Percentiles rank a stretch among this genome's conserved stretches.
Conservation (phyloP, 192 early-diverging fungal species). For the Coemansia sp. region DNA sequence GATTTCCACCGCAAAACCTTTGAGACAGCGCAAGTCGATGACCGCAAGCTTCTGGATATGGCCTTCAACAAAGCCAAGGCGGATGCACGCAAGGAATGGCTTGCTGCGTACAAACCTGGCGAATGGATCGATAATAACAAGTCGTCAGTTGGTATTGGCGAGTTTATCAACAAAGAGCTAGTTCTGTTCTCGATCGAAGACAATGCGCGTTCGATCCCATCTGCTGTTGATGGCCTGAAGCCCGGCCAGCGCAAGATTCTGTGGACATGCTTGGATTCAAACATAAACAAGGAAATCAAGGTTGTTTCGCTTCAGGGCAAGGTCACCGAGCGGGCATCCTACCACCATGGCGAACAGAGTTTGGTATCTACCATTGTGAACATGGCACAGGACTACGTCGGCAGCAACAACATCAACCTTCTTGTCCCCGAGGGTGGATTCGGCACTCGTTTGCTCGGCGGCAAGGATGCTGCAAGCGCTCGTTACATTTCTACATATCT, state of each 20-base stretch:
- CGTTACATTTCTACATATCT: conserved; percentile 94
- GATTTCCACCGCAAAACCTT: conserved; percentile 81
- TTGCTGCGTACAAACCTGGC: conserved; percentile 76
- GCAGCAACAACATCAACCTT: conserved; percentile 91
- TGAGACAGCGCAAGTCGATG: conserved; percentile 55
- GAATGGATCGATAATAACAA: conserved; percentile 86
- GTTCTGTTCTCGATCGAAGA: conserved; percentile 95
- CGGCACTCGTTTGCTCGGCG: conserved; percentile 85
- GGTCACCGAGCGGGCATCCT: conserved; percentile 84
- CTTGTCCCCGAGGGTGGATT: conserved; percentile 87
- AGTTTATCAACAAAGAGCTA: conserved; percentile 96
- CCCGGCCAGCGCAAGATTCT: conserved; percentile 96
- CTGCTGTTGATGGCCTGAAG: conserved; percentile 92
- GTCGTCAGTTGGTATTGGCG: conserved; percentile 70
- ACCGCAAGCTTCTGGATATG: conserved; percentile 87
- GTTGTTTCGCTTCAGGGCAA: conserved; percentile 86
- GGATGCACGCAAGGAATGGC: conserved; percentile 95
- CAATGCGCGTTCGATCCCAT: conserved; percentile 93
- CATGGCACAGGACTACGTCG: conserved; percentile 93
- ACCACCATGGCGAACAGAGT: conserved; percentile 94
- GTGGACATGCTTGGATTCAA: conserved; percentile 81
- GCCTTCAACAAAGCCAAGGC: conserved; percentile 95
- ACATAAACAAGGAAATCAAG: conserved; percentile 81
- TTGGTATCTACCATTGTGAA: conserved; percentile 84
- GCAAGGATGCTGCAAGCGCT: conserved; percentile 92